These are phyloP conservation scores for Verbena officinalis DNA, from an alignment of 257 asterid species.

Conservation along the genomic window DNA sequence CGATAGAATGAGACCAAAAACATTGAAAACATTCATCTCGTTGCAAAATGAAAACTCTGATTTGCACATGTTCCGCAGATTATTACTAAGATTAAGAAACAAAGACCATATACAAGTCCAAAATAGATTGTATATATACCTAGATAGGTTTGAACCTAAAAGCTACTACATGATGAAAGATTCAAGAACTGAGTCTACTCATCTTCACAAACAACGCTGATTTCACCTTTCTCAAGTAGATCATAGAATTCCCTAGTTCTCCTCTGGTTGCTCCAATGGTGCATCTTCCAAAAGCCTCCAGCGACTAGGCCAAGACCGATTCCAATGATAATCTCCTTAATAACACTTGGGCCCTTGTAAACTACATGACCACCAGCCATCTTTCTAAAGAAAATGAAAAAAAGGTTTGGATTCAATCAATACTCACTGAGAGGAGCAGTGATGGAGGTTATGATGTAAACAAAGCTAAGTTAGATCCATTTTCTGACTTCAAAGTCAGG, in stretches of 20 bases:
- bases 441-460: neutral
- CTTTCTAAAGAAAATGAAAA: constrained; percentile 25
- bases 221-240: constrained; percentile 61
- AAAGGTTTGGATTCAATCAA: neutral
- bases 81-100: neutral
- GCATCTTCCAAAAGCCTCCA: constrained; percentile 72
- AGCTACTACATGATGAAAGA: neutral
- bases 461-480: neutral
- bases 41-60: constrained; percentile 8
- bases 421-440: neutral
- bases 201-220: constrained; percentile 56
- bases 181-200: constrained; percentile 33
- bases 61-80: neutral
- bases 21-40: neutral
- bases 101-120: neutral
- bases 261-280: constrained; percentile 67
- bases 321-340: constrained; percentile 63
- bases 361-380: constrained; percentile 52
- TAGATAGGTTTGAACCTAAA: neutral
- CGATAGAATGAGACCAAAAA: neutral
- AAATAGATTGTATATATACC: neutral
- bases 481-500: neutral
- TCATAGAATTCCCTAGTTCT: constrained; percentile 55
- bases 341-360: constrained; percentile 60
- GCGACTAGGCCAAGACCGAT: constrained; percentile 54